These are phyloP conservation scores for Microascus cirrosus DNA, from an alignment of 2,329 filamentous ascomycete species.

Conservation along the genomic window DNA sequence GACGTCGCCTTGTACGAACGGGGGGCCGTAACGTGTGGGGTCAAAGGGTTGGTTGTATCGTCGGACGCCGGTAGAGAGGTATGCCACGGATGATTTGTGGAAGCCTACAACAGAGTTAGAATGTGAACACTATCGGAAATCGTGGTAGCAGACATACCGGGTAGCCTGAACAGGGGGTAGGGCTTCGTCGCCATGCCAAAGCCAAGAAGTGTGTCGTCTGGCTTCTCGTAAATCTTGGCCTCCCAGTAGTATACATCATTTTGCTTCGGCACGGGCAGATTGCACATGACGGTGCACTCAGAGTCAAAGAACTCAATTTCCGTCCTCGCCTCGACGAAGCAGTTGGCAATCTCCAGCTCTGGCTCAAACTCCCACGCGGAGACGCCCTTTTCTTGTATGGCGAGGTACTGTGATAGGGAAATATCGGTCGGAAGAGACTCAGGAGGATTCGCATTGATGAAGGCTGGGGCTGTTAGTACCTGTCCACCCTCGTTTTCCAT, in stretches of 20 bases:
- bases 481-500: not conserved
- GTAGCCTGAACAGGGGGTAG: slow-evolving; percentile 87
- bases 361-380: slow-evolving; percentile 99
- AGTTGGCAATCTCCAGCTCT: slow-evolving; percentile 97
- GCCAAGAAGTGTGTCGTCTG: slow-evolving; percentile 74
- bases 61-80: slow-evolving; percentile 76
- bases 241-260: slow-evolving; percentile 99
- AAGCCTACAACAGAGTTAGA: slow-evolving; percentile 45
- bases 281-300: slow-evolving; percentile 94
- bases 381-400: slow-evolving; percentile 99
- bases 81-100: slow-evolving; percentile 87
- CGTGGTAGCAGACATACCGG: slow-evolving; percentile 48
- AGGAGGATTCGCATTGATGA: slow-evolving; percentile 85
- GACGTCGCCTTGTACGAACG: slow-evolving; percentile 86
- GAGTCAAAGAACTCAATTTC: slow-evolving; percentile 99
- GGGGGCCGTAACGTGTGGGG: slow-evolving; percentile 68
- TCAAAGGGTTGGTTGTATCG: slow-evolving; percentile 89
- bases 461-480: slow-evolving; percentile 46
- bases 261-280: slow-evolving; percentile 92
- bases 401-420: slow-evolving; percentile 90
- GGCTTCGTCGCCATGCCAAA: slow-evolving; percentile 96
- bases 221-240: slow-evolving; percentile 96
- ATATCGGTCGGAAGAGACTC: slow-evolving; percentile 96
- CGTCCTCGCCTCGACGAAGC: slow-evolving; percentile 90
- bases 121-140: not conserved